Percentiles rank a stretch among this genome's conserved stretches.
phyloP scores from a whole-genome alignment of 2,329 filamentous ascomycete genomes.

The Mycosphaerella sp. region DNA sequence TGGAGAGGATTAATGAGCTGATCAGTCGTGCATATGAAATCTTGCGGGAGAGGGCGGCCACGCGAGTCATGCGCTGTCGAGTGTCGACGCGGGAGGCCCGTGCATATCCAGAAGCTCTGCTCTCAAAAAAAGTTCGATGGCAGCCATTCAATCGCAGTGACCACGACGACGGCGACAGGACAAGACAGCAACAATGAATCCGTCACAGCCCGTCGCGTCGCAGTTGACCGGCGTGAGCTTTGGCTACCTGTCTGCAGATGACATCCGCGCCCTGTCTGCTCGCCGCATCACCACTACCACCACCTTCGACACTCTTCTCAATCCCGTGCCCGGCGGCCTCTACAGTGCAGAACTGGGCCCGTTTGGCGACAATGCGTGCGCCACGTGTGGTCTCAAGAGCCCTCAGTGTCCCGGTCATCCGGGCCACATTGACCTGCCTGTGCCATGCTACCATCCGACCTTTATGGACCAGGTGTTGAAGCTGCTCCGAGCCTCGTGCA shows the following conservation, averaged over 20 bases:
- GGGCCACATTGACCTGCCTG: slow-evolving; percentile 90
- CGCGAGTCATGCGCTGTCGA: neutral
- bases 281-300: slow-evolving; percentile 88
- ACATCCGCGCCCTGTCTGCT: slow-evolving; percentile 85
- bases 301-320: slow-evolving; percentile 88
- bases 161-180: neutral
- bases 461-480: slow-evolving; percentile 90
- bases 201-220: slow-evolving; percentile 69
- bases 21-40: too few species aligned
- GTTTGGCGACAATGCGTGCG: slow-evolving; percentile 77
- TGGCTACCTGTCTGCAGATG: slow-evolving; percentile 69
- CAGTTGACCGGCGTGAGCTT: slow-evolving; percentile 85
- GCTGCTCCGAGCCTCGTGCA: slow-evolving; percentile 77
- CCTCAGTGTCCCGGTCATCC: slow-evolving; percentile 80
- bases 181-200: slow-evolving; percentile 34
- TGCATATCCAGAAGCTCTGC: too few species aligned
- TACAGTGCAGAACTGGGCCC: slow-evolving; percentile 90
- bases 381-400: slow-evolving; percentile 81
- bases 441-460: slow-evolving; percentile 90
- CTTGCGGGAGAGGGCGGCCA: neutral
- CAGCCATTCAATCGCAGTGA: too few species aligned
- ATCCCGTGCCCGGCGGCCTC: slow-evolving; percentile 82
- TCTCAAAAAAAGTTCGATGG: too few species aligned
- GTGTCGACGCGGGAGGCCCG: too few species aligned
- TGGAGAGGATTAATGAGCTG: neutral